Base-by-base conservation (phyloP, 164 flowering plant species). In the Hamamelis virginiana region DNA sequence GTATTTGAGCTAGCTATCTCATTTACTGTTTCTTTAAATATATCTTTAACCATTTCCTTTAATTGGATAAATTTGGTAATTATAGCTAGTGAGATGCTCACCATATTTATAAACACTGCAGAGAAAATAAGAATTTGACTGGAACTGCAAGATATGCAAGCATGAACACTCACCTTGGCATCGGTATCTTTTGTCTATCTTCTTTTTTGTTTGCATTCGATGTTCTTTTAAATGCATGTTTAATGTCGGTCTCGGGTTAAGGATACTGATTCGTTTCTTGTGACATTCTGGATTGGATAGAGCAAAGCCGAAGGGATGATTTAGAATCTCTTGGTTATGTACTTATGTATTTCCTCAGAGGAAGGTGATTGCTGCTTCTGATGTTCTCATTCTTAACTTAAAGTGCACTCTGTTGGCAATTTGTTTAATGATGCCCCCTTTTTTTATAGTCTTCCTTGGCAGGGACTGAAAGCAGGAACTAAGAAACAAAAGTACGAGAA, bases 131-230 rank as follows among this genome's bases (percentile, higher is more conserved):
- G 80, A 92, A 91, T 76, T 78, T 92, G 81, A 93, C 96, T 62
- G 98, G 96, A 55, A 93, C 98, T 41, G 98, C 98, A 9, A 85
- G 98, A 83, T 93, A 93, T 87, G 98, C 98, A 16, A 93, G 98
- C 80, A 83, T 89, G 91, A 91, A 93, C 73, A 93, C 98, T 51
- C 98, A 93, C 76, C 89, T 93, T 65, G 98, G 98, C 21, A 91
- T 93, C 78, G 98, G 98, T 91, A 85, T 57, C 85, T 53, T 13
- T 56, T 47, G 9, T 8, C 10, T 33, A 51, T 41, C 1, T 59
- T 73, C 52, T 4, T 38, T n/a, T 48, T 55, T 26, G 1, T 63
- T 59, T 66, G 13, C 19, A 15, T 1, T 51, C 64, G 18, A 13
- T 64, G 16, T 48, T 46, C 44, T 10, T 41, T 18, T 61, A 11